phyloP scores from a whole-genome alignment of 495 filamentous ascomycete species.

The Hypomontagnella submonticulosa region DNA sequence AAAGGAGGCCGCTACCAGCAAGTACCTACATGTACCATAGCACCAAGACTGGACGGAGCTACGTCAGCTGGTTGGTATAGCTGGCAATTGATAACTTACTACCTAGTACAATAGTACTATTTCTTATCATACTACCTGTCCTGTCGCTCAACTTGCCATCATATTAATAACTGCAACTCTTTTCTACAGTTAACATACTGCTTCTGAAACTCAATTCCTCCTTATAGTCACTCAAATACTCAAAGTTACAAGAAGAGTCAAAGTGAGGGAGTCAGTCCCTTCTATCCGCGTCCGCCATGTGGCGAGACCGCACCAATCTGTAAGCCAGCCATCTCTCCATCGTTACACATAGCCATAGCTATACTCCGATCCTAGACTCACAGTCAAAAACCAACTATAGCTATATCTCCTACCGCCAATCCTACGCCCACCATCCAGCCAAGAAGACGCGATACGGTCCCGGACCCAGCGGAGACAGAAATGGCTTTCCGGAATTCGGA shows the following conservation, averaged over 20 bases:
- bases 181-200: background rate
- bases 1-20: slow-evolving; percentile 11
- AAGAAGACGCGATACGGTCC: slow-evolving; percentile 80
- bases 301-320: slow-evolving; percentile 99
- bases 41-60: slow-evolving; percentile 33
- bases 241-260: slow-evolving; percentile 22
- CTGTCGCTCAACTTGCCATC: slow-evolving; percentile 27
- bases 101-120: too few relatives aligned
- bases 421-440: slow-evolving; percentile 92
- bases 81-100: slow-evolving; percentile 21
- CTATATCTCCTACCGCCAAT: slow-evolving; percentile 98
- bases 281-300: slow-evolving; percentile 75
- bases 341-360: background rate
- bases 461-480: slow-evolving; percentile 59
- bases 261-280: slow-evolving; percentile 52
- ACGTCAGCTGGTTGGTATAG: slow-evolving; percentile 45
- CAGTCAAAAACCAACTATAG: slow-evolving; percentile 55
- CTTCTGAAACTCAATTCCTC: slow-evolving; percentile 15
- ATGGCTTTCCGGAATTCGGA: slow-evolving; percentile 74
- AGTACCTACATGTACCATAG: too few relatives aligned
- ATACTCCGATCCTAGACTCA: slow-evolving; percentile 8
- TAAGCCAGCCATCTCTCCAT: slow-evolving; percentile 54
- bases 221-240: slow-evolving; percentile 13
- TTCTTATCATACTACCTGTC: background rate
- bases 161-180: slow-evolving; percentile 8